Base-by-base conservation (phyloP, 805 yeast genomes). In the Yarrowia bubula region DNA sequence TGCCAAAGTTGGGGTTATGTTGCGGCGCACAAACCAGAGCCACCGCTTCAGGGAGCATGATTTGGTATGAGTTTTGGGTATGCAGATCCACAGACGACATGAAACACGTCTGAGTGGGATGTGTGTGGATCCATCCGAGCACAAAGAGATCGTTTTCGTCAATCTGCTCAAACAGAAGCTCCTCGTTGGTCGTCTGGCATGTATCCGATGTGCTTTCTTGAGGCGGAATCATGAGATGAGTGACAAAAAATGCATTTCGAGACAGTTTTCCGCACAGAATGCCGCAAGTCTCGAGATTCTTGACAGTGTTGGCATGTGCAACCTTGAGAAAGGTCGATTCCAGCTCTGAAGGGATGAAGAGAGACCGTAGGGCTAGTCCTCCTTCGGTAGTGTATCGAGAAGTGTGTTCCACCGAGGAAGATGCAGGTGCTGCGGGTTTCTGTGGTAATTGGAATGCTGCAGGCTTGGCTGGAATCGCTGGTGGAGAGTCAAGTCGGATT, bases 51-150 rank as follows among this genome's bases (percentile, higher is more conserved):
- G 87, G 86, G 14, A 86, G 76, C 90, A 86, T 86, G 58, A 85
- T 79, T 74, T 86, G 90, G 72, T 86, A 86, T 2, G 88, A 82
- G 67, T 82, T 83, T 67, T 86, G 90, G 1, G 90, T 86, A 73
- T 86, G 90, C 63, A 86, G 74, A 70, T 86, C 90, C 51, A 86
- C 83, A 0, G 88, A 84, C 11, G 87, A 83, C 72, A 86, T 73
- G 71, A 86, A 86, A 68, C 90, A 86, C n/a, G 88, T 77, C 71
- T 86, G 90, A 10, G 89, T 83, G 6, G 90, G 90, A 71, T 86
- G 90, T 9, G 90, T 86, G 72, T 86, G 90, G 63, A 86, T 86
- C 90, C 90, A 86, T 3, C 90, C 90, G 2, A 86, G 76, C n/a
- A 86, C 82, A 69, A 86, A 85, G 50, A 86, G 73, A 67, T 83